Percentiles rank a stretch among this genome's conserved stretches.
Conservation (phyloP, 164 flowering plant genomes). For the Platanus orientalis region DNA sequence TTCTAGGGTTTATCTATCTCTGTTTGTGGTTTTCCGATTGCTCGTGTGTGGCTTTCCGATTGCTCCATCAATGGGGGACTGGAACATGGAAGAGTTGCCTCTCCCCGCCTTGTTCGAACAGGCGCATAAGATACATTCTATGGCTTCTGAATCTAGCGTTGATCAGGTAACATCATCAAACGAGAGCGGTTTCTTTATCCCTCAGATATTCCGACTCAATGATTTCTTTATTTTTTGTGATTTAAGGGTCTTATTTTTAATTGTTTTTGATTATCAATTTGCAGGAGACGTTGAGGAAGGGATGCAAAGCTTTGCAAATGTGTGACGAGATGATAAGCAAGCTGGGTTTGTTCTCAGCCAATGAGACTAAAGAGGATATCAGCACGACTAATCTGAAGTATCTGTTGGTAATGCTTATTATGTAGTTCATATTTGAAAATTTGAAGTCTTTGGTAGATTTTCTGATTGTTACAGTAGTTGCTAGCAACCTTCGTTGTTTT, state of each 20-base stretch:
- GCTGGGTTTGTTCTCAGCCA: constrained; percentile 81
- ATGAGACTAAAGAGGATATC: constrained; percentile 93
- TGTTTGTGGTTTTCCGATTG: not conserved
- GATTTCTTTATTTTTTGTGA: not conserved
- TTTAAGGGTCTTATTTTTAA: not conserved
- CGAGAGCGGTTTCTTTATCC: not conserved
- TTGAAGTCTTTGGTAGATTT: not conserved
- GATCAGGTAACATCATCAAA: constrained; percentile 50
- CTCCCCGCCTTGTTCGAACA: constrained; percentile 73
- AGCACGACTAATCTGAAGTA: constrained; percentile 87
- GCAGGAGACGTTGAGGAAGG: constrained; percentile 65
- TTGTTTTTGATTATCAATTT: constrained; percentile 5
- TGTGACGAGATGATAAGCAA: constrained; percentile 88
- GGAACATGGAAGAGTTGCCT: constrained; percentile 60
- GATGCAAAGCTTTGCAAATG: constrained; percentile 46
- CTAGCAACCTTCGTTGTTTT: too few relatives aligned
- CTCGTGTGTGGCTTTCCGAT: not conserved
- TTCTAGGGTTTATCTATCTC: constrained; percentile 1
- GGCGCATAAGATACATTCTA: constrained; percentile 60
- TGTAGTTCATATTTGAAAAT: not conserved
- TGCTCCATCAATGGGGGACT: constrained; percentile 35
- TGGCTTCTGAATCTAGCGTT: constrained; percentile 49
- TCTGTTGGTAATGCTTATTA: constrained; percentile 49
- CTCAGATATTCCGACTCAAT: too few relatives aligned
- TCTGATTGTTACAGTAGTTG: not conserved